Percentiles rank a stretch among this genome's conserved stretches.
Conservation (phyloP, 2,329 filamentous ascomycete genomes). For the Penicillium corylophilum region DNA sequence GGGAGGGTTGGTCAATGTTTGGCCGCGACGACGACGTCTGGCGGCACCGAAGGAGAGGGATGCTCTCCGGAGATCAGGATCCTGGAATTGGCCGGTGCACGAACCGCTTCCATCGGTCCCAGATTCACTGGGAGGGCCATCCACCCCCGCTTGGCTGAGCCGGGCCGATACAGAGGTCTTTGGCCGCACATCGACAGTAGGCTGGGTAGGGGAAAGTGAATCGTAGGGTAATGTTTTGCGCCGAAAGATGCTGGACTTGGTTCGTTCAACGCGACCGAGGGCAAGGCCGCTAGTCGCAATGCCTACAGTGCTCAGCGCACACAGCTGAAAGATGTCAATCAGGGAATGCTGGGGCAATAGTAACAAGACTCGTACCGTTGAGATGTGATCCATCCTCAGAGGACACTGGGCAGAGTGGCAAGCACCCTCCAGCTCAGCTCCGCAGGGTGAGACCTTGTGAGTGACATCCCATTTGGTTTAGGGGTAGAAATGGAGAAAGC, state of each 20-base stretch:
- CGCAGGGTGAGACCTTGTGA: conserved; percentile 31
- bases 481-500: conserved; percentile 10
- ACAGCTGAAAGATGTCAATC: conserved; percentile 48
- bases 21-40: conserved; percentile 36
- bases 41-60: conserved; percentile 29
- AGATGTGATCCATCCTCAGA: conserved; percentile 44
- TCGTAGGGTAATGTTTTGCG: conserved; percentile 27
- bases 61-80: conserved; percentile 22
- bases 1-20: conserved; percentile 36
- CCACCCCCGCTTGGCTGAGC: conserved; percentile 15
- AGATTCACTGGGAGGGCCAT: conserved; percentile 14
- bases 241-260: conserved; percentile 29
- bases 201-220: conserved; percentile 15
- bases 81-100: conserved; percentile 12
- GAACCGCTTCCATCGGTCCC: conserved; percentile 3
- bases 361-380: conserved; percentile 33
- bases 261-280: conserved; percentile 52
- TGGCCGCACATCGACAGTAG: conserved; percentile 17
- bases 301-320: conserved; percentile 63
- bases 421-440: conserved; percentile 35
- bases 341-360: background rate
- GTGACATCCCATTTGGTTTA: conserved; percentile 35
- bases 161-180: conserved; percentile 20
- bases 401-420: conserved; percentile 29
- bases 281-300: conserved; percentile 60